A percentile compares a stretch with the other conserved stretches of the same genome.
phyloP scores from a whole-genome alignment of 2,329 filamentous ascomycete genomes.

The Boeremia exigua region DNA sequence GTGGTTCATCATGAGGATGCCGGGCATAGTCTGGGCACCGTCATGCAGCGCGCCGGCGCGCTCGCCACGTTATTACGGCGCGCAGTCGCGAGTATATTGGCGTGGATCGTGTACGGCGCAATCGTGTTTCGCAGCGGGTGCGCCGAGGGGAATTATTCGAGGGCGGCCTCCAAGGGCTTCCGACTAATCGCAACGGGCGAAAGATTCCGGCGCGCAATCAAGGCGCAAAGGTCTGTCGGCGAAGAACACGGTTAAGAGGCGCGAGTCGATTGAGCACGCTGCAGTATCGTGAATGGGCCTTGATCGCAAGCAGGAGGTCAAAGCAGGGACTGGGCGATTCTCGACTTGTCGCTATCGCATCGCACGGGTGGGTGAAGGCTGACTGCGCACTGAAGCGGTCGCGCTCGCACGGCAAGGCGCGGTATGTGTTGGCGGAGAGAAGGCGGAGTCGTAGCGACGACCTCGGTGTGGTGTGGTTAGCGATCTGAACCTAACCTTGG shows the following conservation, averaged over 20 bases:
- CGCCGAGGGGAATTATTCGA: not conserved
- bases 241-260: not conserved
- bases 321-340: conserved; percentile 4
- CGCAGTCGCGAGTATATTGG: conserved; percentile 1
- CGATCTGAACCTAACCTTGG: not conserved
- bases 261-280: conserved; percentile 9
- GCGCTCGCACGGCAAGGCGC: conserved; percentile 17
- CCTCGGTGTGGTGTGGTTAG: conserved; percentile 7
- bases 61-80: conserved; percentile 31
- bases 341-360: conserved; percentile 16
- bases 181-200: not conserved
- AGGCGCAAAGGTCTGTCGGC: not conserved
- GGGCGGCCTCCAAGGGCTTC: not conserved
- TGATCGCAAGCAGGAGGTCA: conserved; percentile 10
- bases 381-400: conserved; percentile 18
- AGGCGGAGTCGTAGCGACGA: conserved; percentile 10
- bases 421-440: not conserved
- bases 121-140: not conserved
- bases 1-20: conserved; percentile 56
- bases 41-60: conserved; percentile 39
- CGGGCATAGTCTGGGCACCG: conserved; percentile 53
- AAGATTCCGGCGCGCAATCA: not conserved
- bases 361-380: conserved; percentile 5
- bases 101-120: not conserved
- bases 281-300: conserved; percentile 17